Evolutionary conservation across 306 rosid genomes (phyloP).

Genomic region (Cercis canadensis): DNA sequence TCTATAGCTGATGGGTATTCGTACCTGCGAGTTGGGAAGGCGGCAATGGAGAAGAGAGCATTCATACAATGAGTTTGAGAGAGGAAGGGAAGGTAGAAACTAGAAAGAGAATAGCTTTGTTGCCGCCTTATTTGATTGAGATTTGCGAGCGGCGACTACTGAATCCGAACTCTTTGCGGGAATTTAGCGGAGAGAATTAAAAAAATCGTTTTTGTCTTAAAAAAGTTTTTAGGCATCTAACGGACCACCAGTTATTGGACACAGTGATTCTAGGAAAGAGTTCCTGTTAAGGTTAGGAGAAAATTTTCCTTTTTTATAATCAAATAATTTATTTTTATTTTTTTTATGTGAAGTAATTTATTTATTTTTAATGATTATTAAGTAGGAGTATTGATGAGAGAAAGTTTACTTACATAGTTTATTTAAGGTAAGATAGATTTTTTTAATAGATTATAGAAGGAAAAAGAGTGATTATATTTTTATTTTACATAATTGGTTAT

Average conservation of each 20-base stretch:
- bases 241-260: no score
- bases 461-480: no score
- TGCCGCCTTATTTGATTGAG: constrained; percentile 50
- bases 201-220: background rate
- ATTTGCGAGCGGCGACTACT: constrained; percentile 24
- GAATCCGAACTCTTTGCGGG: constrained; percentile 13
- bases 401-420: no score
- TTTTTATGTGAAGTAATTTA: no score
- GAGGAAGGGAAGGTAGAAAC: background rate
- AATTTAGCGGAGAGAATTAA: constrained; percentile 26
- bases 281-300: no score
- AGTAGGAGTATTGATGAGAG: no score
- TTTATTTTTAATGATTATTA: no score
- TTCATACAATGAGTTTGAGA: constrained; percentile 28
- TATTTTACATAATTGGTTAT: no score
- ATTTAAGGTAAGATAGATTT: no score
- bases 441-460: no score
- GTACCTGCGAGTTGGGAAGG: constrained; percentile 40
- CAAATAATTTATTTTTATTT: no score
- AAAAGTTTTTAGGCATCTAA: background rate
- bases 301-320: no score
- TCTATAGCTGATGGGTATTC: background rate
- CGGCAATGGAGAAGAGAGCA: constrained; percentile 35
- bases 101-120: background rate
- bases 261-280: background rate